Evolutionary conservation across 805 yeast genomes (phyloP), one percentile per base, ranked within the genome.

Genomic region (Ogataea kodamae): DNA sequence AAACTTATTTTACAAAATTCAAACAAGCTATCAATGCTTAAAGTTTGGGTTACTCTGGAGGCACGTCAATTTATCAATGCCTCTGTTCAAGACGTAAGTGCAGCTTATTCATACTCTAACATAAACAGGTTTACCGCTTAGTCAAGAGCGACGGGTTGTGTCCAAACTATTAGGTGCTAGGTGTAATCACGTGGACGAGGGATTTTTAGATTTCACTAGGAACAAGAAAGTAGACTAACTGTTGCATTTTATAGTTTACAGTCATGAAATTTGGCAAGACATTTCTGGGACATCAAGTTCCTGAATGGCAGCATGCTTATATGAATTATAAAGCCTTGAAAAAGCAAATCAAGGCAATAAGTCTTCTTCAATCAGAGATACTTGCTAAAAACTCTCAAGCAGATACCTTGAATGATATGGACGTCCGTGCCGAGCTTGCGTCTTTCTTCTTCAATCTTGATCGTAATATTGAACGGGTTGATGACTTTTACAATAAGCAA

Each of bases 41-140:
- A 85, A 55, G 87, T 90, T 9, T 90, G 97, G 97, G 51, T 86
- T 32, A 89, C 94, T 0, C 64, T 90, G 22, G 97, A 90, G 61
- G 82, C 85, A 4, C 74, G 97, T 52, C 92, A 84, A 56, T 78
- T 89, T 50, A 78, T 90, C 57, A 78, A 70, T 45, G 85, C 94
- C 13, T 81, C 95, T 2, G 73, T 87, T 8, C 84, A 81, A 53
- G 96, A 81, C 48, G 83, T 78, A 57, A 56, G 81, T 72, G 53
- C 44, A 10, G 18, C n/a, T 22, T 18, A 3, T 10, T 10, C 17
- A 7, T n/a, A 7, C 3, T 16, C 30, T 37, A 44, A 49, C 46
- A 37, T 3, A 10, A 34, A 18, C 21, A 74, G 62, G 66, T 73
- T 46, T 55, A 74, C 52, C 60, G 62, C 30, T 61, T 78, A 42